Percentiles rank a stretch among this genome's conserved stretches.
phyloP scores from a whole-genome alignment of 148 eudicot species.

The Agrostemma githago region DNA sequence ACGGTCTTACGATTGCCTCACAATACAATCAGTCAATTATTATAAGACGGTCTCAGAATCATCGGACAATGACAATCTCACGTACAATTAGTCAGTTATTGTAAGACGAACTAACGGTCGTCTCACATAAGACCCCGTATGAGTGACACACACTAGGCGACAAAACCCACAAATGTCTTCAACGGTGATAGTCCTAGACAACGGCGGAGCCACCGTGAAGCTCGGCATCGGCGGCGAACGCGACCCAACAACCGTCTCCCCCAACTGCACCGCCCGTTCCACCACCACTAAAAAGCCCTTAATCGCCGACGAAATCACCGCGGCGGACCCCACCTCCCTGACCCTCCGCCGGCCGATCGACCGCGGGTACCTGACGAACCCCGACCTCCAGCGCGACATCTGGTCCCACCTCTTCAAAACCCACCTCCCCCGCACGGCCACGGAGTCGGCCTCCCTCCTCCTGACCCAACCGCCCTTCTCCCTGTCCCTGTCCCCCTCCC shows the following conservation, averaged over 20 bases:
- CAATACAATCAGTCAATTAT: no score
- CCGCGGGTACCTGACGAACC: constrained; percentile 83
- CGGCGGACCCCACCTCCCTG: constrained; percentile 74
- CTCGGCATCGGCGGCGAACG: constrained; percentile 87
- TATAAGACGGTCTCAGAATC: no score
- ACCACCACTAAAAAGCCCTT: constrained; percentile 55
- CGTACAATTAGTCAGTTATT: no score
- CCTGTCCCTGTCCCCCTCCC: constrained; percentile 39
- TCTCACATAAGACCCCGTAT: no score
- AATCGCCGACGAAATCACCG: constrained; percentile 46
- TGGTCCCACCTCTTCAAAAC: constrained; percentile 73
- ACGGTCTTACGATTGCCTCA: no score
- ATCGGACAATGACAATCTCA: no score
- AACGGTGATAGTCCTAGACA: constrained; percentile 79
- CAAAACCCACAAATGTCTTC: constrained; percentile 10
- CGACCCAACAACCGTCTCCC: constrained; percentile 56
- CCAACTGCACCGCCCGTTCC: constrained; percentile 71
- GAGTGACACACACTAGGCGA: no score
- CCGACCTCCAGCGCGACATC: constrained; percentile 71
- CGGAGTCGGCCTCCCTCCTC: constrained; percentile 48
- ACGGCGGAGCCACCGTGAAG: constrained; percentile 78
- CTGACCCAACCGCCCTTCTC: constrained; percentile 65
- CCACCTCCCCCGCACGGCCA: constrained; percentile 32
- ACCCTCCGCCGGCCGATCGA: constrained; percentile 78
- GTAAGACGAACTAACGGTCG: no score